These are phyloP conservation scores for Pascua sp. DNA, from an alignment of 1,284 basidiomycete species.

Conservation along the genomic window DNA sequence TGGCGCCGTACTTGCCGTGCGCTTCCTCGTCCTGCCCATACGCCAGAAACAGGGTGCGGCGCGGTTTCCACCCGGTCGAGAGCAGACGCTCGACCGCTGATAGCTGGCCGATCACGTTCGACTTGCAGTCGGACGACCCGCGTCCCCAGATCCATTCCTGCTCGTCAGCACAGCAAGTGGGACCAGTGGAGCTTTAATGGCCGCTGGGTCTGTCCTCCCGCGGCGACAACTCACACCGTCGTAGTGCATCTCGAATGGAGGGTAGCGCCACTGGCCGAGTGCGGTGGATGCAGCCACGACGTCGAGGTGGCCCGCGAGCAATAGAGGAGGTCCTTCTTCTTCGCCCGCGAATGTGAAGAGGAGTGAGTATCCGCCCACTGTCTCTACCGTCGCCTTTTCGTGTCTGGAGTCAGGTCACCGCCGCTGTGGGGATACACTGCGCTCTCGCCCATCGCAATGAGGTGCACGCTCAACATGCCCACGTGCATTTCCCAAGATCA, in stretches of 20 bases:
- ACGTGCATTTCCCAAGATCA: too few species aligned
- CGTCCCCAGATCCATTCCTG: slow-evolving; percentile 19
- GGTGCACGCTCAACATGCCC: too few species aligned
- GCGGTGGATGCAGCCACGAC: not conserved
- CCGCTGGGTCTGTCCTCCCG: not conserved
- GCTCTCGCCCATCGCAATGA: too few species aligned
- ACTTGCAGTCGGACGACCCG: slow-evolving; percentile 16
- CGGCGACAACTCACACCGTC: slow-evolving; percentile 2
- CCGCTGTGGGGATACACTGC: too few species aligned
- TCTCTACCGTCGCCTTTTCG: too few species aligned
- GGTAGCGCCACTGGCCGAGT: slow-evolving; percentile 11
- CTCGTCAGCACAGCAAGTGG: not conserved
- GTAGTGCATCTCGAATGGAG: slow-evolving; percentile 12
- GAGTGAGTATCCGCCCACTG: too few species aligned
- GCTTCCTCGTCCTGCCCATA: slow-evolving; percentile 18
- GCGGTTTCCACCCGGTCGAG: not conserved
- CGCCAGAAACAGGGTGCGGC: slow-evolving; percentile 10
- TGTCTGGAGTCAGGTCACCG: too few species aligned
- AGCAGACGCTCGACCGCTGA: slow-evolving; percentile 10
- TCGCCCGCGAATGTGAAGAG: too few species aligned
- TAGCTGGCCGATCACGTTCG: slow-evolving; percentile 15
- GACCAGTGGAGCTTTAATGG: not conserved
- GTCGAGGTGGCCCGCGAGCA: too few species aligned
- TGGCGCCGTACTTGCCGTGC: slow-evolving; percentile 45
- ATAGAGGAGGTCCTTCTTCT: too few species aligned